phyloP scores from a whole-genome alignment of 192 early-diverging fungal genomes.

The Jimgerdemannia flammicorona region DNA sequence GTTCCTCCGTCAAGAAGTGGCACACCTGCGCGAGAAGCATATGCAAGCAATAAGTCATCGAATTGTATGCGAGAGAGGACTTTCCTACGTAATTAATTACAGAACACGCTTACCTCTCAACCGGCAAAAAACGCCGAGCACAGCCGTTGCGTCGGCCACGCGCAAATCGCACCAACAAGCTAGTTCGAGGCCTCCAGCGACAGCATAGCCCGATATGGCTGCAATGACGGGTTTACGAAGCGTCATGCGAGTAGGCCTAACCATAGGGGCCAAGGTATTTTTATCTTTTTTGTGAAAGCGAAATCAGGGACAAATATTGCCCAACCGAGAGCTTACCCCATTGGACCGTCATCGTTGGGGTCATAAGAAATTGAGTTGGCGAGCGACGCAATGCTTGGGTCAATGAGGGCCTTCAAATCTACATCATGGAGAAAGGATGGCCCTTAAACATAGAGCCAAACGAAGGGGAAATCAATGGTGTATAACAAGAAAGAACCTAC shows the following conservation, averaged over 20 bases:
- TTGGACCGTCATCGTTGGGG: constrained; percentile 38
- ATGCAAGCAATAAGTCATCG: neutral
- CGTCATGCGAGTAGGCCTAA: constrained; percentile 38
- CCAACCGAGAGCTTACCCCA: constrained; percentile 21
- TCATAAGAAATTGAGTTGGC: neutral
- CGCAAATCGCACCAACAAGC: constrained; percentile 50
- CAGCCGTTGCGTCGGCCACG: constrained; percentile 35
- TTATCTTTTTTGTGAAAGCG: too few species aligned
- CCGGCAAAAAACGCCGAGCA: constrained; percentile 45
- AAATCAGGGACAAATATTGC: neutral
- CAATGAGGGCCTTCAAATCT: constrained; percentile 28
- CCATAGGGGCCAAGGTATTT: too few species aligned
- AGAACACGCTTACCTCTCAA: constrained; percentile 6
- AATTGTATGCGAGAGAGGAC: neutral
- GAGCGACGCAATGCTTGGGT: neutral
- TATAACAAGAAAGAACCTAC: too few species aligned
- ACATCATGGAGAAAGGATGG: neutral
- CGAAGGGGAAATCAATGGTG: too few species aligned
- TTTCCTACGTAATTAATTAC: neutral
- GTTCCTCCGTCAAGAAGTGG: constrained; percentile 52
- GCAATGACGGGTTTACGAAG: constrained; percentile 52
- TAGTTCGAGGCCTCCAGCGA: constrained; percentile 50
- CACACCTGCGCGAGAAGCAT: constrained; percentile 23
- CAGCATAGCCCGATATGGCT: constrained; percentile 46
- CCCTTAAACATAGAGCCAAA: too few species aligned